A percentile compares a stretch with the other conserved stretches of the same genome.
Evolutionary conservation across 2,329 filamentous ascomycete species (phyloP).

Genomic region (Chrysoporthe deuterocubensis): DNA sequence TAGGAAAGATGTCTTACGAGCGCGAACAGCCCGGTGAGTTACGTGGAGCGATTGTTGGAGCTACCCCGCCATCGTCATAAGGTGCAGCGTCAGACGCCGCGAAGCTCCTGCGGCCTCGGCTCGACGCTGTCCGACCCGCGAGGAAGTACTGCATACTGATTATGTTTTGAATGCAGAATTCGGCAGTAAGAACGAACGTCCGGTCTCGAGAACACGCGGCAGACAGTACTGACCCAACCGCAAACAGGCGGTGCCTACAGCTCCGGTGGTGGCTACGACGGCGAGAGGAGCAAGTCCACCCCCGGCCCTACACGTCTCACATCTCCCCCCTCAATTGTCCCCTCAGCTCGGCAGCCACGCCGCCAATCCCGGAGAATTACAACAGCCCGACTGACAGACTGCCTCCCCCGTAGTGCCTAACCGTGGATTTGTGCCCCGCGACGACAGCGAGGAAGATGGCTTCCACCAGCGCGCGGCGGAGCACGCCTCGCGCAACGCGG

Average conservation of each 20-base stretch:
- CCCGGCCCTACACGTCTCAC: not conserved
- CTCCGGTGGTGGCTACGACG: constrained; percentile 4
- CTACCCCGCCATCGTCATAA: constrained; percentile 25
- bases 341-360: not conserved
- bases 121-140: no score
- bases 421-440: constrained; percentile 42
- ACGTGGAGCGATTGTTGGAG: constrained; percentile 6
- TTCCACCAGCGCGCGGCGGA: constrained; percentile 43
- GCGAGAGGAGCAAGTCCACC: constrained; percentile 31
- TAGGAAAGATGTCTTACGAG: constrained; percentile 23
- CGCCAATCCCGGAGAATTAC: not conserved
- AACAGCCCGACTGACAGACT: constrained; percentile 10
- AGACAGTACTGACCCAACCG: constrained; percentile 1
- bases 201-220: not conserved
- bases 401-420: constrained; percentile 10
- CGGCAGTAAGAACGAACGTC: constrained; percentile 22
- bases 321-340: not conserved
- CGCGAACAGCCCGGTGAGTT: constrained; percentile 31
- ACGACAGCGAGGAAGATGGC: constrained; percentile 51
- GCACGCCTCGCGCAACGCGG: constrained; percentile 51
- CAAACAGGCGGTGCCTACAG: constrained; percentile 23
- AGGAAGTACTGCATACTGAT: not conserved
- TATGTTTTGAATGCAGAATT: constrained; percentile 15
- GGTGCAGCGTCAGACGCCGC: constrained; percentile 1
- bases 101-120: not conserved